Conservation (phyloP, 1,284 basidiomycete genomes). For the Irpex sp. region DNA sequence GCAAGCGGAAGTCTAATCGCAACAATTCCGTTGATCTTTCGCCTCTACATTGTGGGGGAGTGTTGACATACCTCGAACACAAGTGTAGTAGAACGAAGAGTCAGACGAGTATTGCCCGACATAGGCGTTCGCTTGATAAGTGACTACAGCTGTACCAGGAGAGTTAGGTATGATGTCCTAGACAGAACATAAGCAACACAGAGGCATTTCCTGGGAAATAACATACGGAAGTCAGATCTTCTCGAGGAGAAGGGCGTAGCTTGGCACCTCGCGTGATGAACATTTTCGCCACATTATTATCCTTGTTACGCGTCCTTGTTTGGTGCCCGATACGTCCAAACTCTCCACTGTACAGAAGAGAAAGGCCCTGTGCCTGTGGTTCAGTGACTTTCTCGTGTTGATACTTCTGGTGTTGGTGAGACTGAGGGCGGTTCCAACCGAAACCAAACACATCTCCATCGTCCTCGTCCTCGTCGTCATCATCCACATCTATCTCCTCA, state of each 20-base stretch:
- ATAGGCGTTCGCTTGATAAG: conserved; percentile 82
- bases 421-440: conserved; percentile 10
- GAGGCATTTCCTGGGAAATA: not conserved
- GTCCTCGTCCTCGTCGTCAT: conserved; percentile 40
- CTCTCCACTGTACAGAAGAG: conserved; percentile 77
- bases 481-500: conserved; percentile 27
- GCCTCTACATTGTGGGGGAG: not conserved
- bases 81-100: conserved; percentile 81
- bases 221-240: conserved; percentile 52
- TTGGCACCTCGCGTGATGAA: conserved; percentile 39
- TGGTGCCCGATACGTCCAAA: conserved; percentile 73
- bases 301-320: conserved; percentile 30
- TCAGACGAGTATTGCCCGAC: conserved; percentile 90
- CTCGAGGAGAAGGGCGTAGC: conserved; percentile 40
- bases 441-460: conserved; percentile 32
- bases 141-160: conserved; percentile 83
- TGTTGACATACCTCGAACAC: conserved; percentile 58
- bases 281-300: conserved; percentile 44
- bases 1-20: conserved; percentile 73
- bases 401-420: not conserved
- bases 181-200: not conserved
- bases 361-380: conserved; percentile 69
- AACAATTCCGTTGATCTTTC: no score
- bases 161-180: conserved; percentile 84
- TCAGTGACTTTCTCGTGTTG: conserved; percentile 40